These are phyloP conservation scores for Ilyonectria robusta DNA, from an alignment of 2,329 filamentous ascomycete genomes.

Conservation along the genomic window DNA sequence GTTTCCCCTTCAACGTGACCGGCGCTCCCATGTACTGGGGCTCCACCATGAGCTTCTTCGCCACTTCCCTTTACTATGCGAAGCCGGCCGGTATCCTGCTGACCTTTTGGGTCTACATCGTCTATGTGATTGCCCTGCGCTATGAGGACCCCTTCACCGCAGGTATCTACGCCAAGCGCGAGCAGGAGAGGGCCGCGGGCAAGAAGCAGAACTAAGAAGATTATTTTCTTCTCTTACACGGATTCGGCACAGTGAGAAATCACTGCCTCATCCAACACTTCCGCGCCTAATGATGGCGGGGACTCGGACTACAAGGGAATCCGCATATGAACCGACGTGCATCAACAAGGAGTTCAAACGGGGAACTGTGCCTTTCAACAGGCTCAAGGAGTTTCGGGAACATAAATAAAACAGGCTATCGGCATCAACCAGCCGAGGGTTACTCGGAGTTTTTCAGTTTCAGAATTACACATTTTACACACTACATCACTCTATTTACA, in stretches of 20 bases:
- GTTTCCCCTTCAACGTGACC: slow-evolving; percentile 95
- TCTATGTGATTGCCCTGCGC: slow-evolving; percentile 85
- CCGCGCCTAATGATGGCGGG: slow-evolving; percentile 3
- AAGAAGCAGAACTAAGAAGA: slow-evolving; percentile 66
- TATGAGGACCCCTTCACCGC: slow-evolving; percentile 97
- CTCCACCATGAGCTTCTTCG: slow-evolving; percentile 91
- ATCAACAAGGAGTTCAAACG: slow-evolving; percentile 36
- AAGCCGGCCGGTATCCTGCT: slow-evolving; percentile 89
- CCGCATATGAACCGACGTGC: slow-evolving; percentile 30
- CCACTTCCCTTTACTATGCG: slow-evolving; percentile 85
- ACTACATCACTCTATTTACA: slow-evolving; percentile 33
- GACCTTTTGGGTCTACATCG: slow-evolving; percentile 79
- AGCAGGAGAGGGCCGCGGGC: slow-evolving; percentile 68
- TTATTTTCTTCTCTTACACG: slow-evolving; percentile 22
- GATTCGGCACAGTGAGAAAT: slow-evolving; percentile 23
- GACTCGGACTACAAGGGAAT: slow-evolving; percentile 14
- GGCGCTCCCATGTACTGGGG: slow-evolving; percentile 97
- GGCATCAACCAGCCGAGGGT: slow-evolving; percentile 35
- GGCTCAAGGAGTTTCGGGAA: slow-evolving; percentile 43
- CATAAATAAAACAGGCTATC: slow-evolving; percentile 38
- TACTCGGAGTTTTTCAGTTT: slow-evolving; percentile 30
- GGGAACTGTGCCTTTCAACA: slow-evolving; percentile 48
- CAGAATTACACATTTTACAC: slow-evolving; percentile 34
- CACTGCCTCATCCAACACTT: slow-evolving; percentile 8
- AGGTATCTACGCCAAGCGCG: slow-evolving; percentile 91